Evolutionary conservation across 345 rosid genomes (phyloP), one percentile per base, ranked within the genome.

Genomic region (Clausena lansium): DNA sequence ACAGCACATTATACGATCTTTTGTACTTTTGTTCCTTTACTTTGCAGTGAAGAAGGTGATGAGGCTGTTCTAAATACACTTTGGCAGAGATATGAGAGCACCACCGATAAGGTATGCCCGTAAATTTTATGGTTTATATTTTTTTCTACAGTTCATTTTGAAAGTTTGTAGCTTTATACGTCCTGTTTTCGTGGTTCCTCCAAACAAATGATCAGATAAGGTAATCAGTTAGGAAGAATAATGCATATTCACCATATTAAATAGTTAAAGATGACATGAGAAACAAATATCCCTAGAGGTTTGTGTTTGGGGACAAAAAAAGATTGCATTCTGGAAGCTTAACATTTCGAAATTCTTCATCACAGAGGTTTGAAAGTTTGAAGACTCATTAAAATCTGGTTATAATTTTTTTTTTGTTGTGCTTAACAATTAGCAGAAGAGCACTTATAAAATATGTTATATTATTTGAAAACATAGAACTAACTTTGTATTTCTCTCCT

Each of bases 51-150:
- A 78, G 88, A 68, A 27, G 89, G 91, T 57, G 88, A 88, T 66
- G 88, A 89, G 79, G 86, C 82, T 67, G 76, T 86, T 81, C 80
- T 91, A 75, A 86, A 76, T 73, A 74, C 87, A 17, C 76, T 89
- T 45, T 91, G 95, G 95, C 84, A 80, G 85, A 88, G 86, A 81
- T 85, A 81, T 61, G 86, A 89, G 58, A 82, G 70, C 74, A 82
- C 88, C 41, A 69, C 22, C 57, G 90, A 89, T 75, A 91, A 88
- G 95, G 93, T 91, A 88, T 61, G 52, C 24, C 13, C 9, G 45
- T 35, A 20, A 36, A 59, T 68, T 64, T 77, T 58, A 8, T 36
- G 20, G 11, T 39, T 80, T 78, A 60, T 22, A 11, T 70, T 39
- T 45, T 45, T 13, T 67, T 14, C 47, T 30, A 47, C 41, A 27